These are phyloP conservation scores for Stephania japonica DNA, from an alignment of 164 flowering plant genomes.

Conservation along the genomic window DNA sequence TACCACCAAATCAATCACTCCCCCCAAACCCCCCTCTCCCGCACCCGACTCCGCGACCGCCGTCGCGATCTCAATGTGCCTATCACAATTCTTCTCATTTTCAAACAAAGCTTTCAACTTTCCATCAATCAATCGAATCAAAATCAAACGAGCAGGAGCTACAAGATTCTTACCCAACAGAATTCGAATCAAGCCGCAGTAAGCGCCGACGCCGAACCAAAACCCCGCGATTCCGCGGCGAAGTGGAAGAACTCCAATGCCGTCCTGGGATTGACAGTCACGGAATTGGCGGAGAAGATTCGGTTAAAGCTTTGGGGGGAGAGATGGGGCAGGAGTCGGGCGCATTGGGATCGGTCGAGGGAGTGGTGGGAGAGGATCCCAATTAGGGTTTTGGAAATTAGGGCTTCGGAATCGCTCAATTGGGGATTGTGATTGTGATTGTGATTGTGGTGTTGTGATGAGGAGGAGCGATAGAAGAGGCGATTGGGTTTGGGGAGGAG, in stretches of 20 bases:
- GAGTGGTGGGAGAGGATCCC: conserved; percentile 44
- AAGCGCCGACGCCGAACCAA: conserved; percentile 50
- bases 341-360: conserved; percentile 39
- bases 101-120: conserved; percentile 35
- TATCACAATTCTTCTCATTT: conserved; percentile 15
- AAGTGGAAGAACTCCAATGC: conserved; percentile 51
- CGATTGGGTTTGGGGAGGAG: conserved; percentile 11
- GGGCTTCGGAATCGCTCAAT: conserved; percentile 3
- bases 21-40: conserved; percentile 7
- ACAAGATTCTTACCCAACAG: conserved; percentile 32
- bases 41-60: conserved; percentile 11
- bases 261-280: conserved; percentile 41
- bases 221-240: conserved; percentile 31
- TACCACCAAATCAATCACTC: conserved; percentile 45
- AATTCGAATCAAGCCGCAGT: conserved; percentile 50
- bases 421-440: conserved; percentile 13
- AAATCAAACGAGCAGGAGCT: conserved; percentile 47
- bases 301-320: conserved; percentile 44
- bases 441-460: neutral
- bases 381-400: conserved; percentile 21
- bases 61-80: conserved; percentile 41
- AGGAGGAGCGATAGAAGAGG: conserved; percentile 19
- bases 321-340: conserved; percentile 25
- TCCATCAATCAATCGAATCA: conserved; percentile 60
- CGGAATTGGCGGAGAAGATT: conserved; percentile 25